These are phyloP conservation scores for Vicia villosa DNA, from an alignment of 306 rosid species.

Conservation along the genomic window DNA sequence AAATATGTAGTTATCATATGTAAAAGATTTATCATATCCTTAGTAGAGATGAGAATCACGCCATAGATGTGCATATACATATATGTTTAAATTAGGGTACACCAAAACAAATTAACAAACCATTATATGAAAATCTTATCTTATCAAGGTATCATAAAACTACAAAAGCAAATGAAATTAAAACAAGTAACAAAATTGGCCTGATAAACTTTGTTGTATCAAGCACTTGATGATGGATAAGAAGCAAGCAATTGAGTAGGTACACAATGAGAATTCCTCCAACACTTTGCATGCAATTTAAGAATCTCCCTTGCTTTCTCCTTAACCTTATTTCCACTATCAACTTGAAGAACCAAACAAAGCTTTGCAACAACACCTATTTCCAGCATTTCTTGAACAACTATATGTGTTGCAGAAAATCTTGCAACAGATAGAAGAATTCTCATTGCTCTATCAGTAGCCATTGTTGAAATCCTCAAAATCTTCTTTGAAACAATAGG, in stretches of 20 bases:
- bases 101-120: too few relatives aligned
- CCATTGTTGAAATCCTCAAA: conserved; percentile 67
- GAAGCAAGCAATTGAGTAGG: conserved; percentile 55
- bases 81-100: too few relatives aligned
- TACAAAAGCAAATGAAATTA: too few relatives aligned
- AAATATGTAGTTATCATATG: too few relatives aligned
- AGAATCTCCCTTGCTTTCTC: conserved; percentile 77
- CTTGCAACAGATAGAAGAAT: conserved; percentile 53
- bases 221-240: conserved; percentile 37
- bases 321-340: conserved; percentile 67
- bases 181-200: too few relatives aligned
- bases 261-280: conserved; percentile 68
- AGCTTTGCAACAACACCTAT: conserved; percentile 77
- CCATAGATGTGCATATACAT: too few relatives aligned
- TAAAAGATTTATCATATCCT: too few relatives aligned
- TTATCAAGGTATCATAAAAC: too few relatives aligned
- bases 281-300: conserved; percentile 58
- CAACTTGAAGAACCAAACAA: conserved; percentile 67
- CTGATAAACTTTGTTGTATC: too few relatives aligned
- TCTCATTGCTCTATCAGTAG: conserved; percentile 70
- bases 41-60: too few relatives aligned
- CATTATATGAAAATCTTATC: too few relatives aligned
- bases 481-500: conserved; percentile 78
- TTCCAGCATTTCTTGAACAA: conserved; percentile 70
- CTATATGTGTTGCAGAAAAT: conserved; percentile 50